Conservation (phyloP, 371 early-diverging fungal species). For the Circinella umbellata region DNA sequence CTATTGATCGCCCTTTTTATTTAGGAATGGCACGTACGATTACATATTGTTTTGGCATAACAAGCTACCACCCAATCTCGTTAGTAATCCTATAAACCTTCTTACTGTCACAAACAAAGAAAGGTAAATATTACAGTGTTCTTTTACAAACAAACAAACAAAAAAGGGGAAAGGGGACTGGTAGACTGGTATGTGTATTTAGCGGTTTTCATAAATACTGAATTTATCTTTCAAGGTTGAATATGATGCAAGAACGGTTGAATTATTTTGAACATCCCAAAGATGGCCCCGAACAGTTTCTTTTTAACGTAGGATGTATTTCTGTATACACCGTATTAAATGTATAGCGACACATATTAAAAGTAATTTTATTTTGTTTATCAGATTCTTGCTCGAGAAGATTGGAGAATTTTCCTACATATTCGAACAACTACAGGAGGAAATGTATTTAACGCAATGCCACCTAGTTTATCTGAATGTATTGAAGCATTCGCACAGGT, state of each 20-base stretch:
- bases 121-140: constrained; percentile 4
- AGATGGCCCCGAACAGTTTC: neutral
- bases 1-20: constrained; percentile 20
- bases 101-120: constrained; percentile 15
- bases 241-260: neutral
- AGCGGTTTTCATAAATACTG: too few relatives aligned
- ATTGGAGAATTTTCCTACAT: constrained; percentile 27
- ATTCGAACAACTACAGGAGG: constrained; percentile 31
- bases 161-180: too few relatives aligned
- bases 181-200: too few relatives aligned
- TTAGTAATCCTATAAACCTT: constrained; percentile 12
- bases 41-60: neutral
- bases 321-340: neutral
- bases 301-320: constrained; percentile 10
- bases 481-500: constrained; percentile 20
- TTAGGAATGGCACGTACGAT: constrained; percentile 14
- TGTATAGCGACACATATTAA: neutral
- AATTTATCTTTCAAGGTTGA: neutral
- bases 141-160: too few relatives aligned
- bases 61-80: constrained; percentile 3
- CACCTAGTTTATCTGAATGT: constrained; percentile 33
- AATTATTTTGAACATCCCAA: neutral
- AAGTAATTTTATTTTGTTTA: neutral
- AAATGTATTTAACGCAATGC: constrained; percentile 18
- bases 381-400: constrained; percentile 23